phyloP scores from a whole-genome alignment of 2,329 filamentous ascomycete species.

The Phaeosphaeria sp. region DNA sequence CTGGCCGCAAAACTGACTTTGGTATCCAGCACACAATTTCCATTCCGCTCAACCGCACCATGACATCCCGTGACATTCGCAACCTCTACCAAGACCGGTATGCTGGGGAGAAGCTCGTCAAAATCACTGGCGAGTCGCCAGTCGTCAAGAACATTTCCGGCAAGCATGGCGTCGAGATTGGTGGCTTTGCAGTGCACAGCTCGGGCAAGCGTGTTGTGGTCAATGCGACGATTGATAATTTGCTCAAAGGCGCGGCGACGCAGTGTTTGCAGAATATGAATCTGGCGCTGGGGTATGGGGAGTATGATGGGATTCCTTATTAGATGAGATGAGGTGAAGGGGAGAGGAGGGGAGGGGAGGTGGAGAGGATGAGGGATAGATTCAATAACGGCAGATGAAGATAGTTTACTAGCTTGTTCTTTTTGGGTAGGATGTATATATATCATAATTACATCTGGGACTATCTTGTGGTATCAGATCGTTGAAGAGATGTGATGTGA shows the following conservation, averaged over 20 bases:
- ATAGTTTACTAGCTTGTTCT: no score
- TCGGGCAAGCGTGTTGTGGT: slow-evolving; percentile 92
- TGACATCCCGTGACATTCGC: slow-evolving; percentile 90
- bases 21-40: slow-evolving; percentile 81
- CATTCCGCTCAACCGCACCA: slow-evolving; percentile 82
- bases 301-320: slow-evolving; percentile 84
- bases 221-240: slow-evolving; percentile 90
- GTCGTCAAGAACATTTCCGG: slow-evolving; percentile 83
- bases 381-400: neutral
- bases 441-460: neutral
- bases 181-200: slow-evolving; percentile 91
- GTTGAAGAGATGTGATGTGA: no score
- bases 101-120: slow-evolving; percentile 93
- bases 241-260: slow-evolving; percentile 90
- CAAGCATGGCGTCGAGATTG: slow-evolving; percentile 91
- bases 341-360: neutral
- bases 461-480: no score
- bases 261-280: slow-evolving; percentile 98
- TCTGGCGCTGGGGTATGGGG: slow-evolving; percentile 82
- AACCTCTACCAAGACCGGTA: slow-evolving; percentile 96
- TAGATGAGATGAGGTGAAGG: slow-evolving; percentile 6
- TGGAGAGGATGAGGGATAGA: neutral
- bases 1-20: no score
- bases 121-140: slow-evolving; percentile 86
- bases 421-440: neutral